Evolutionary conservation across 2,329 filamentous ascomycete genomes (phyloP).

Genomic region (Fonsecaea multimorphosa): DNA sequence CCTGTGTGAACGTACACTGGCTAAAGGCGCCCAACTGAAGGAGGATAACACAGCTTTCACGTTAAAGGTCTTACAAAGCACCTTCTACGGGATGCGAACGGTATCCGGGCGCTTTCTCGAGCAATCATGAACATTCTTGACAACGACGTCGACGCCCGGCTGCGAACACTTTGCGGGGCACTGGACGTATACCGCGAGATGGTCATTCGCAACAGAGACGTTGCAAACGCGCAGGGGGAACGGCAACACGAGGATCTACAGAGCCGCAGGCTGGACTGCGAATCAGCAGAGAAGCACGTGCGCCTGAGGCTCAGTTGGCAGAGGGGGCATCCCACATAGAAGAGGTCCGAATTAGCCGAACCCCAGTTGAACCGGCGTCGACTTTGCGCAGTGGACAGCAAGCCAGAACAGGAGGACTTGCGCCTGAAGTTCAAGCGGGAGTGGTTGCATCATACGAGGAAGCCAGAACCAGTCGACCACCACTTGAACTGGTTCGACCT

Average conservation of each 20-base stretch:
- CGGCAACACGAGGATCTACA: slow-evolving; percentile 6
- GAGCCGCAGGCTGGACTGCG: too few species aligned
- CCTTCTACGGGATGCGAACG: slow-evolving; percentile 20
- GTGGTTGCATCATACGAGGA: not conserved
- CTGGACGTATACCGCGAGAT: slow-evolving; percentile 32
- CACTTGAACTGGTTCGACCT: not conserved
- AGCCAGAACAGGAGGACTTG: not conserved
- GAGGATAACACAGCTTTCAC: slow-evolving; percentile 31
- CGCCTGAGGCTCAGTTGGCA: too few species aligned
- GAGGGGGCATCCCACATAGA: too few species aligned
- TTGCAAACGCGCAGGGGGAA: slow-evolving; percentile 21
- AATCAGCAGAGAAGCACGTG: too few species aligned
- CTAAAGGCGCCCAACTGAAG: slow-evolving; percentile 24
- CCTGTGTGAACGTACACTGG: slow-evolving; percentile 33
- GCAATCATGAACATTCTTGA: slow-evolving; percentile 37
- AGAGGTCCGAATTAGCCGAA: too few species aligned
- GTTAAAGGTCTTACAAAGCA: slow-evolving; percentile 23
- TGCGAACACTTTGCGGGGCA: slow-evolving; percentile 25
- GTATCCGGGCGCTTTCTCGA: slow-evolving; percentile 30
- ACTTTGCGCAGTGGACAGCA: not conserved
- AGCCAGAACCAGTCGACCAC: not conserved
- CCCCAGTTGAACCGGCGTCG: too few species aligned
- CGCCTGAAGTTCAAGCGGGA: not conserved
- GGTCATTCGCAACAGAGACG: slow-evolving; percentile 20
- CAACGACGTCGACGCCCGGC: slow-evolving; percentile 15